These are phyloP conservation scores for Stipa capillata DNA, from an alignment of 176 grass and related monocot species.

Conservation along the genomic window DNA sequence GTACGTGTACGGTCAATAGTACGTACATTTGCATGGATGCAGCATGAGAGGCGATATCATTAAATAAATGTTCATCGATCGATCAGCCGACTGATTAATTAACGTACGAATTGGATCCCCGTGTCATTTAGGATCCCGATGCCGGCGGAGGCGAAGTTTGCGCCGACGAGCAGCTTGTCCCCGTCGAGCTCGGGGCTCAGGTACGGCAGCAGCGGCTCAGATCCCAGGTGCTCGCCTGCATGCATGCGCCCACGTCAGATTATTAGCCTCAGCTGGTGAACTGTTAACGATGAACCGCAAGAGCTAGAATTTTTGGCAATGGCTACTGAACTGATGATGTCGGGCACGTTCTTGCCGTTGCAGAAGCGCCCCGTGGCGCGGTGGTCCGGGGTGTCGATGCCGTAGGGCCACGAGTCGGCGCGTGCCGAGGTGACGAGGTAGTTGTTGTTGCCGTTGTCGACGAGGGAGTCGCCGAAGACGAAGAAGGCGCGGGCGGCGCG, in stretches of 20 bases:
- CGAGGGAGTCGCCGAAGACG: slow-evolving; percentile 86
- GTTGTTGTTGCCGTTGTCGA: slow-evolving; percentile 91
- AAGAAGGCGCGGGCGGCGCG: slow-evolving; percentile 45
- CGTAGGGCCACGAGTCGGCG: slow-evolving; percentile 58
- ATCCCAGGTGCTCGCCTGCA: slow-evolving; percentile 70
- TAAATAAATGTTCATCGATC: no score
- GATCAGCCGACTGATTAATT: no score
- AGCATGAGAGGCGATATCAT: no score
- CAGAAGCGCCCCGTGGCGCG: slow-evolving; percentile 57
- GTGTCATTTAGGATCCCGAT: slow-evolving; percentile 87
- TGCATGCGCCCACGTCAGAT: no score
- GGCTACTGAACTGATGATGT: slow-evolving; percentile 75
- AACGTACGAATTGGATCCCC: slow-evolving; percentile 76
- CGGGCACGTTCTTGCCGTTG: slow-evolving; percentile 71
- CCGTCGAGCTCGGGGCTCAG: slow-evolving; percentile 68
- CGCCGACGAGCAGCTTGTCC: slow-evolving; percentile 64
- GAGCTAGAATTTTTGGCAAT: no score
- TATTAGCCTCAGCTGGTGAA: not conserved
- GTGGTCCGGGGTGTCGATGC: slow-evolving; percentile 58
- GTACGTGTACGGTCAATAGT: no score
- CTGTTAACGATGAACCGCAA: no score
- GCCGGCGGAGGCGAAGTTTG: slow-evolving; percentile 86
- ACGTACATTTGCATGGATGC: no score
- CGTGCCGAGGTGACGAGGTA: slow-evolving; percentile 53
- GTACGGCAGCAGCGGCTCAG: slow-evolving; percentile 55